Evolutionary conservation across 1,139 yeast species (phyloP).

Genomic region (Candida labiduridarum): DNA sequence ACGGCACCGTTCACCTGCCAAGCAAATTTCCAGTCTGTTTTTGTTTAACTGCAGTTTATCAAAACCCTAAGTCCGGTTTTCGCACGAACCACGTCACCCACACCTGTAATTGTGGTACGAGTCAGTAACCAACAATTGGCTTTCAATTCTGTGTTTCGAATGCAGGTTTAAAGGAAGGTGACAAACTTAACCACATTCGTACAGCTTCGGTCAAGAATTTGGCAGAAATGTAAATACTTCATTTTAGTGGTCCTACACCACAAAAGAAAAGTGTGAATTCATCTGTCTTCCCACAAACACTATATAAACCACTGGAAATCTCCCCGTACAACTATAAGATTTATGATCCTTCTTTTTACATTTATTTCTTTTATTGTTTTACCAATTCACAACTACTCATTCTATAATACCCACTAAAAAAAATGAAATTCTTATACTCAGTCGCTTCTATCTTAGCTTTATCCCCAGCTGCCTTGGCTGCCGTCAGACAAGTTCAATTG

Average conservation of each 20-base stretch:
- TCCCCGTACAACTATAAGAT: no score
- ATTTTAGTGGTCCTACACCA: neutral
- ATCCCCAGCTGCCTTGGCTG: conserved; percentile 24
- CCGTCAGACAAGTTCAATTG: conserved; percentile 19
- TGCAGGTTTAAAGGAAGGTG: neutral
- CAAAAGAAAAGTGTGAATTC: neutral
- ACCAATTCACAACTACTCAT: neutral
- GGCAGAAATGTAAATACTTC: neutral
- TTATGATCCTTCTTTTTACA: neutral
- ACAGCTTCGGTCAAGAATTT: neutral
- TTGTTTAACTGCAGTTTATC: no score
- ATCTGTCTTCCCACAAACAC: neutral
- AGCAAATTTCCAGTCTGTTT: no score
- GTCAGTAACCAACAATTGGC: neutral
- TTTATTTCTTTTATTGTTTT: neutral
- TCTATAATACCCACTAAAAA: neutral
- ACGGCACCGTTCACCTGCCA: no score
- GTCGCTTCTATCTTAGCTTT: conserved; percentile 19
- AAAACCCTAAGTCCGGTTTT: neutral
- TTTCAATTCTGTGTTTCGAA: neutral
- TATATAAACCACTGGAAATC: neutral
- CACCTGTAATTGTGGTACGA: neutral
- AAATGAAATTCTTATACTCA: conserved; percentile 16
- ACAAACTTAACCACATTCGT: neutral
- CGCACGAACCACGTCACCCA: neutral